These are phyloP conservation scores for Aureobasidium subglaciale DNA, from an alignment of 2,329 filamentous ascomycete genomes.

Conservation along the genomic window DNA sequence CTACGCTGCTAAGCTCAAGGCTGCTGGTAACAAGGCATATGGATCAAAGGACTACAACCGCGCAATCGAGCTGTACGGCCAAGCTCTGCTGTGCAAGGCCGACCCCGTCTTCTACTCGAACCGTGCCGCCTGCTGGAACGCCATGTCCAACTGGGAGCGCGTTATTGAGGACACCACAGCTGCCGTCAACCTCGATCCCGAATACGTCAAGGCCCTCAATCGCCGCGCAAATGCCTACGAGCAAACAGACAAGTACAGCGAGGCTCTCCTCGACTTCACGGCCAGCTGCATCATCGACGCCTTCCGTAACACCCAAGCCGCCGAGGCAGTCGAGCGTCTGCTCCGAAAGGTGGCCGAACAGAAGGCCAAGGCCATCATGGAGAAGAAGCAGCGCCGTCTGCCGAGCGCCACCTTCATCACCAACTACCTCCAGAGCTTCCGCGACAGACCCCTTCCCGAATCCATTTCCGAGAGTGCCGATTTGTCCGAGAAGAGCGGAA, in stretches of 20 bases:
- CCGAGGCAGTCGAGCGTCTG: conserved; percentile 82
- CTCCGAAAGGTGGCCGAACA: conserved; percentile 95
- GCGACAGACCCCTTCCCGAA: conserved; percentile 67
- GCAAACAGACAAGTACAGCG: conserved; percentile 81
- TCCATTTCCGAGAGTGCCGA: conserved; percentile 80
- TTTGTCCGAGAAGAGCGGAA: conserved; percentile 67
- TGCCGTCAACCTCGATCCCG: conserved; percentile 83
- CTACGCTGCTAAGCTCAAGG: conserved; percentile 87
- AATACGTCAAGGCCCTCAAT: conserved; percentile 97
- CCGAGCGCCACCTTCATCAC: conserved; percentile 95
- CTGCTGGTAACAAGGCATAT: conserved; percentile 92
- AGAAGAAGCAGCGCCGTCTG: conserved; percentile 72
- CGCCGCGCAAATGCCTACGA: conserved; percentile 95
- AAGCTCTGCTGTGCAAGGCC: conserved; percentile 93
- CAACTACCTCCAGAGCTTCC: conserved; percentile 99
- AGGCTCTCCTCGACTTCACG: conserved; percentile 94
- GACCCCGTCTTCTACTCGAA: conserved; percentile 99
- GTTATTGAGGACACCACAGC: conserved; percentile 96
- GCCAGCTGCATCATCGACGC: conserved; percentile 98
- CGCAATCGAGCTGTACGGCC: conserved; percentile 90
- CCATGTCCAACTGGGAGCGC: conserved; percentile 86
- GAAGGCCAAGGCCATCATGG: conserved; percentile 85
- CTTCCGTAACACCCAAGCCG: conserved; percentile 86
- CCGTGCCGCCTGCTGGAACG: conserved; percentile 94
- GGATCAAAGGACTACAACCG: conserved; percentile 87